Evolutionary conservation across 371 early-diverging fungal genomes (phyloP).

Genomic region (Parasitella parasitica): DNA sequence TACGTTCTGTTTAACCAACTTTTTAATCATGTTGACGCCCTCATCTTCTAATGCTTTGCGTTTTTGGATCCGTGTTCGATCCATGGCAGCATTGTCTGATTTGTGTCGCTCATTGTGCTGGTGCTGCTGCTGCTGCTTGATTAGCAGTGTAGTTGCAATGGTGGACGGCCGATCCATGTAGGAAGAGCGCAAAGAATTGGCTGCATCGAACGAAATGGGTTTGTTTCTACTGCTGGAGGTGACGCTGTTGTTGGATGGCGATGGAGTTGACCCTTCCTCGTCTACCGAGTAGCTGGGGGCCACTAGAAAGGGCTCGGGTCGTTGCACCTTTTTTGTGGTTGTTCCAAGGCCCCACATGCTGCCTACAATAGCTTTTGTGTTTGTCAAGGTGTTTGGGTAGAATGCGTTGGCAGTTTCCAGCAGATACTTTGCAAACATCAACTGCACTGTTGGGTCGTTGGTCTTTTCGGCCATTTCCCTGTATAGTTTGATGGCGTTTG

Average conservation of each 20-base stretch:
- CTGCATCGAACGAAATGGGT: background rate
- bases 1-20: slow-evolving; percentile 63
- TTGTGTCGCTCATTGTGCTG: background rate
- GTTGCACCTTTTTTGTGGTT: slow-evolving; percentile 2
- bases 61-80: background rate
- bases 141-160: background rate
- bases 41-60: slow-evolving; percentile 45
- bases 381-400: background rate
- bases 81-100: background rate
- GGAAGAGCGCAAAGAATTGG: background rate
- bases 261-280: background rate
- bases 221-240: background rate
- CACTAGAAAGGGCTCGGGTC: slow-evolving; percentile 12
- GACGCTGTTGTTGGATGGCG: background rate
- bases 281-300: background rate
- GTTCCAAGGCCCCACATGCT: slow-evolving; percentile 18
- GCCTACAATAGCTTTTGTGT: slow-evolving; percentile 2
- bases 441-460: slow-evolving; percentile 74
- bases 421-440: slow-evolving; percentile 81
- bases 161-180: background rate
- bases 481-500: slow-evolving; percentile 57
- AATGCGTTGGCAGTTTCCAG: slow-evolving; percentile 47
- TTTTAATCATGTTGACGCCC: slow-evolving; percentile 72
- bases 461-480: slow-evolving; percentile 72
- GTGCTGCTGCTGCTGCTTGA: background rate